These are phyloP conservation scores for Pleurotus salmoneostramineus DNA, from an alignment of 768 basidiomycete species.

Conservation along the genomic window DNA sequence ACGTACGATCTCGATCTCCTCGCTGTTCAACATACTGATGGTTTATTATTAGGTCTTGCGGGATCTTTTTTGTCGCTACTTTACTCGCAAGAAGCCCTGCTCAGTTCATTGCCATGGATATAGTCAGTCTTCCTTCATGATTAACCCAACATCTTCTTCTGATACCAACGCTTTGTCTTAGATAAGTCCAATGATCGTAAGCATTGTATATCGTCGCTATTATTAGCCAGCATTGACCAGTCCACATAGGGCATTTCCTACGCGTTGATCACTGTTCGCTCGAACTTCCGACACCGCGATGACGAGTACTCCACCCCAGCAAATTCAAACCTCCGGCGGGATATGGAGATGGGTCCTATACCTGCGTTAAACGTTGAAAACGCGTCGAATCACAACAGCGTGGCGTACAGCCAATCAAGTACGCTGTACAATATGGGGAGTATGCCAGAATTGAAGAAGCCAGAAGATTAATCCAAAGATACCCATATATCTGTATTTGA, in stretches of 20 bases:
- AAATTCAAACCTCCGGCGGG: neutral
- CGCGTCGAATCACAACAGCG: neutral
- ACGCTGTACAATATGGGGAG: no score
- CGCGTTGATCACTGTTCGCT: neutral
- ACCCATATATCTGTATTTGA: no score
- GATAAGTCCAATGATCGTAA: neutral
- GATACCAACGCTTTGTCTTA: neutral
- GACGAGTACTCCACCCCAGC: neutral
- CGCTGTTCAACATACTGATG: neutral
- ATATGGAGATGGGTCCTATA: neutral
- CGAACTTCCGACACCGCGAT: neutral
- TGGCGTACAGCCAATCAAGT: neutral
- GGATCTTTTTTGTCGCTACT: neutral
- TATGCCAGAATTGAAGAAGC: no score
- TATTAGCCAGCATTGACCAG: neutral
- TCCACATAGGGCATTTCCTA: neutral
- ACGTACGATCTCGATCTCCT: neutral
- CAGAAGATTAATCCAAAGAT: no score
- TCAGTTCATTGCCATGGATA: neutral
- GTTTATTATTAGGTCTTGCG: neutral
- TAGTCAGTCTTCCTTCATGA: neutral
- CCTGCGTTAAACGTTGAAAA: neutral
- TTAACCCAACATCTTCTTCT: neutral
- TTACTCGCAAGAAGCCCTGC: neutral
- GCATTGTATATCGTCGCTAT: neutral